Base-by-base conservation (phyloP, 345 rosid species). In the Kernera saxatilis region DNA sequence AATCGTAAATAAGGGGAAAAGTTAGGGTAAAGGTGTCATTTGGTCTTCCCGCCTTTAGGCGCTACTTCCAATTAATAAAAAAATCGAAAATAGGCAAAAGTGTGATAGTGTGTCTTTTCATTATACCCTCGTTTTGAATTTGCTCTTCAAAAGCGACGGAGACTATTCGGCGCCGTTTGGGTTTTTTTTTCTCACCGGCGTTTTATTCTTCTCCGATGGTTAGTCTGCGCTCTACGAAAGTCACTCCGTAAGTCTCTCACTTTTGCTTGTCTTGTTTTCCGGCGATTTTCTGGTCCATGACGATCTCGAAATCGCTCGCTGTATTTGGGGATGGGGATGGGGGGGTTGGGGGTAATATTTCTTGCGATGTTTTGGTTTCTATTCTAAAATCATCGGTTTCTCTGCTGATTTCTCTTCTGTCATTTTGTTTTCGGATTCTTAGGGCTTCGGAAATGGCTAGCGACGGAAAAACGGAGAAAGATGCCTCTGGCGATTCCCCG, bases 401-500 rank as follows among this genome's bases (percentile, higher is more conserved):
- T 5, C 43, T 45, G 5, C n/a, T 53, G 29, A 26, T 43, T 75
- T 67, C 36, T 30, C 8, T 3, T 45, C 15, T 8, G 21, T 44
- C 32, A 22, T 51, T 45, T 57, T 21, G 22, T 61, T 52, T 43
- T 18, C 4, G 41, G 54, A 44, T 52, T 49, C 55, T 41, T 74
- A 75, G 82, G 87, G 86, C 56, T 70, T 77, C 43, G 58, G 51
- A 56, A 71, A 80, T 79, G 80, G 72, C 19, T 15, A 36, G 70
- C 26, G 77, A 71, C 46, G 48, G 64, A 6, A 82, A 69, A 57
- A 36, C 72, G 75, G 82, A 83, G 78, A 80, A 57, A 23, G 88
- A 73, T 13, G 81, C 55, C 9, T 51, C 86, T 19, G 90, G 80
- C 19, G 92, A 85, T 50, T 93, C 98, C 10, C 97, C 96, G 46